phyloP scores from a whole-genome alignment of 1,284 basidiomycete species.

The Violaceomyces palustris region DNA sequence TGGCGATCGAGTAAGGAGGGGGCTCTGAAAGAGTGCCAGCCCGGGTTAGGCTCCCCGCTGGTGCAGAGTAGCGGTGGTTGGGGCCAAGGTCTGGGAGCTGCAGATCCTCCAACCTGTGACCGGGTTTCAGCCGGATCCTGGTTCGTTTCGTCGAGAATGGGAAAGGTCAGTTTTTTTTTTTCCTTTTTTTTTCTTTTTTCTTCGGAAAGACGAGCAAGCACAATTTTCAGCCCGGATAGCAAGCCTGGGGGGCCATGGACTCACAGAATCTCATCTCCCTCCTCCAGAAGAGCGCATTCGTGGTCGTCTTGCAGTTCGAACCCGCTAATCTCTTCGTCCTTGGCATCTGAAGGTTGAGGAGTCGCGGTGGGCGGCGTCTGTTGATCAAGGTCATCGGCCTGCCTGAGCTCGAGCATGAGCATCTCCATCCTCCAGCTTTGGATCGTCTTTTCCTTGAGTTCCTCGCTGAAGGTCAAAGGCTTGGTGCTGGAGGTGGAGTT shows the following conservation, averaged over 20 bases:
- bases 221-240: no score
- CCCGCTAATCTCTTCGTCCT: conserved; percentile 12
- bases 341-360: neutral
- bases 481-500: conserved; percentile 15
- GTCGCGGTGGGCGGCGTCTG: conserved; percentile 3
- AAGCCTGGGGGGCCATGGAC: no score
- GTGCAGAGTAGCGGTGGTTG: conserved; percentile 35
- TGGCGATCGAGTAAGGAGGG: conserved; percentile 36
- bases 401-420: conserved; percentile 46
- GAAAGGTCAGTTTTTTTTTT: no score
- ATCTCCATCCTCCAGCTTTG: conserved; percentile 49
- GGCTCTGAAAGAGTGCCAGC: conserved; percentile 32
- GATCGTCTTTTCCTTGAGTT: conserved; percentile 46
- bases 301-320: conserved; percentile 46
- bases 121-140: conserved; percentile 25
- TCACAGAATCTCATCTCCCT: conserved; percentile 45
- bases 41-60: conserved; percentile 20
- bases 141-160: no score
- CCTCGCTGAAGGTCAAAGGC: conserved; percentile 40
- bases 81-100: conserved; percentile 36
- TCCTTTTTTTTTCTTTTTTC: no score
- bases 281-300: conserved; percentile 48
- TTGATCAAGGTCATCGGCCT: conserved; percentile 34
- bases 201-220: no score
- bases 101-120: conserved; percentile 29